Evolutionary conservation across 164 flowering plant species (phyloP).

Genomic region (Vitis labrusca): DNA sequence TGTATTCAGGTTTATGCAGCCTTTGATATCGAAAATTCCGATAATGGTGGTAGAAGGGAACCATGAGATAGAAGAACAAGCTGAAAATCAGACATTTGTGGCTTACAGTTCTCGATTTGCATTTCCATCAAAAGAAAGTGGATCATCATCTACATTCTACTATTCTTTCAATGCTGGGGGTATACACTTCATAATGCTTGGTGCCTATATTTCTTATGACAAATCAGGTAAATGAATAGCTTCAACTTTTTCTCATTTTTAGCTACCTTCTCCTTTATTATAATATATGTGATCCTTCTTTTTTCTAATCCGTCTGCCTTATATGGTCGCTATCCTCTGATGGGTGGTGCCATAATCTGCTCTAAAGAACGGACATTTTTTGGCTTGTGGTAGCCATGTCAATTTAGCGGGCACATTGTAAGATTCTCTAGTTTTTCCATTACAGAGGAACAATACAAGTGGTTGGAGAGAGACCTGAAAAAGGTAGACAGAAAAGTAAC

Average conservation of each 20-base stretch:
- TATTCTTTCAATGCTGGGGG: conserved; percentile 98
- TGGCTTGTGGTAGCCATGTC: no score
- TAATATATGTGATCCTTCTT: not conserved
- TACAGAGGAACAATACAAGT: conserved; percentile 75
- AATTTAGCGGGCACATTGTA: not conserved
- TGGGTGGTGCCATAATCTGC: no score
- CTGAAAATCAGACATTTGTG: conserved; percentile 55
- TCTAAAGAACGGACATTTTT: no score
- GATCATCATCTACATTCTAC: conserved; percentile 76
- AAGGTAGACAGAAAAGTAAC: conserved; percentile 75
- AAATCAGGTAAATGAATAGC: conserved; percentile 45
- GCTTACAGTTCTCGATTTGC: conserved; percentile 90
- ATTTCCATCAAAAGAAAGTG: conserved; percentile 78
- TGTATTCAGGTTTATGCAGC: conserved; percentile 78
- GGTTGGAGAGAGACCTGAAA: conserved; percentile 77
- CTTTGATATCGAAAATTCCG: conserved; percentile 78
- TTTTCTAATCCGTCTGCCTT: no score
- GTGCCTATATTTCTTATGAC: conserved; percentile 68
- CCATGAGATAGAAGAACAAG: conserved; percentile 88
- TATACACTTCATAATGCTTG: conserved; percentile 89
- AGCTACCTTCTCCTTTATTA: no score
- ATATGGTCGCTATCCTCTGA: no score
- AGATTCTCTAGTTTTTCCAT: conserved; percentile 4
- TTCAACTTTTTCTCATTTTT: not conserved
- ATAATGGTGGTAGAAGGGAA: conserved; percentile 94